A percentile compares a stretch with the other conserved stretches of the same genome.
These are phyloP conservation scores for Ascomycota sp. DNA, from an alignment of 2,329 filamentous ascomycete genomes.

Conservation along the genomic window DNA sequence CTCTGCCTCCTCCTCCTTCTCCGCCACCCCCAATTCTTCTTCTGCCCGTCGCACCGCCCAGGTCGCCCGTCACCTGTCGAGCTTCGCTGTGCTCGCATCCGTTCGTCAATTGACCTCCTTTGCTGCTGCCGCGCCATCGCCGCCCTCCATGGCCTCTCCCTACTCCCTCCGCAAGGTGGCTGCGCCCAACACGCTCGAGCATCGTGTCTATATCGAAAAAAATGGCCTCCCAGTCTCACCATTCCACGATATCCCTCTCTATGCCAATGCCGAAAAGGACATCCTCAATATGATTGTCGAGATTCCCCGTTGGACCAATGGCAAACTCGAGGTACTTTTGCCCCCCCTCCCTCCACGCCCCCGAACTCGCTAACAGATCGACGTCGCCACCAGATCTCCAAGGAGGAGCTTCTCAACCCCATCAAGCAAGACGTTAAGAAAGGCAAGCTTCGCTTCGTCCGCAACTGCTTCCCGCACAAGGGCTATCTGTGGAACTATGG, in stretches of 20 bases:
- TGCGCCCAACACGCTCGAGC: slow-evolving; percentile 81
- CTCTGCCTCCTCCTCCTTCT: slow-evolving; percentile 1
- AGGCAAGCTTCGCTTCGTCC: slow-evolving; percentile 96
- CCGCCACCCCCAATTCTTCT: slow-evolving; percentile 24
- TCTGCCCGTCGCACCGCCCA: slow-evolving; percentile 25
- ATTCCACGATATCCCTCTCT: slow-evolving; percentile 97
- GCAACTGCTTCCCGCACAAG: slow-evolving; percentile 99
- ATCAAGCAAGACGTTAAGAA: slow-evolving; percentile 99
- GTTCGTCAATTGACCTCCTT: not conserved
- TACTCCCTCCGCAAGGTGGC: slow-evolving; percentile 77
- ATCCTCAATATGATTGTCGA: slow-evolving; percentile 98
- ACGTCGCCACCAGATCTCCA: slow-evolving; percentile 57
- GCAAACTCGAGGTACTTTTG: slow-evolving; percentile 77
- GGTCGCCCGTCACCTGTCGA: slow-evolving; percentile 33
- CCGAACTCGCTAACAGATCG: slow-evolving; percentile 6
- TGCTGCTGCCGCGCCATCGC: too few species aligned
- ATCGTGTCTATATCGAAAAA: slow-evolving; percentile 95
- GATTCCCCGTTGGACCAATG: slow-evolving; percentile 99
- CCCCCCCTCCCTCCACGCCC: not conserved
- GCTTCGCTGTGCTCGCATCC: slow-evolving; percentile 1
- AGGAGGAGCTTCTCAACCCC: slow-evolving; percentile 94
- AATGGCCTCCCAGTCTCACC: slow-evolving; percentile 85
- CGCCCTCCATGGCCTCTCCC: slow-evolving; percentile 31
- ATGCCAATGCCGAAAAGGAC: slow-evolving; percentile 88
- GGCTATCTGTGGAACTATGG: slow-evolving; percentile 99